Evolutionary conservation across 345 rosid species (phyloP).

Genomic region (Erucastrum elatum): DNA sequence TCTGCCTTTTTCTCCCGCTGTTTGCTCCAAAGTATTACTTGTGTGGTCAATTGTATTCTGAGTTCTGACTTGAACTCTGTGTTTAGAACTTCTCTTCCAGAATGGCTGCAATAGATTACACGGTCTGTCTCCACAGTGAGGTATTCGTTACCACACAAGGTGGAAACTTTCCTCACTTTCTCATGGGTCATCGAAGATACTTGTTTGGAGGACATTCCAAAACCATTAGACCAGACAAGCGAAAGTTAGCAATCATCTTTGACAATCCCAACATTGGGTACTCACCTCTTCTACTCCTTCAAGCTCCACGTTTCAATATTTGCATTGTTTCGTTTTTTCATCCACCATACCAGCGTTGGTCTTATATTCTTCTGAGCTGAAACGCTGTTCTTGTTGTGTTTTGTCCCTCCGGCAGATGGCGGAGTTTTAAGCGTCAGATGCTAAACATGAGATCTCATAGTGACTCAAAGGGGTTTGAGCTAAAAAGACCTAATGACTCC

Average conservation of each 20-base stretch:
- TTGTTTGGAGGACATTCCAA: conserved; percentile 92
- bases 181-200: conserved; percentile 95
- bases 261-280: conserved; percentile 94
- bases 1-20: conserved; percentile 29
- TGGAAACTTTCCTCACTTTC: conserved; percentile 97
- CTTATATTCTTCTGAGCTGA: neutral
- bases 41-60: neutral
- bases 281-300: conserved; percentile 19
- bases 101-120: conserved; percentile 99
- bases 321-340: neutral
- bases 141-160: conserved; percentile 99
- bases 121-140: conserved; percentile 99
- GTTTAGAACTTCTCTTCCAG: conserved; percentile 93
- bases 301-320: neutral
- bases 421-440: conserved; percentile 88
- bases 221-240: conserved; percentile 95
- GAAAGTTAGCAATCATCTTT: conserved; percentile 86
- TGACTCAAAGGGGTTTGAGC: conserved; percentile 89
- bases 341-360: neutral
- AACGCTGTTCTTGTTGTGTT: neutral
- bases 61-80: conserved; percentile 40
- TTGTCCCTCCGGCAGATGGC: conserved; percentile 59
- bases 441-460: conserved; percentile 87
- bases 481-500: conserved; percentile 84
- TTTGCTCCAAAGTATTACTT: neutral